A percentile compares a stretch with the other conserved stretches of the same genome.
phyloP scores from a whole-genome alignment of 805 yeast genomes.

The Starmerella vaccinii region DNA sequence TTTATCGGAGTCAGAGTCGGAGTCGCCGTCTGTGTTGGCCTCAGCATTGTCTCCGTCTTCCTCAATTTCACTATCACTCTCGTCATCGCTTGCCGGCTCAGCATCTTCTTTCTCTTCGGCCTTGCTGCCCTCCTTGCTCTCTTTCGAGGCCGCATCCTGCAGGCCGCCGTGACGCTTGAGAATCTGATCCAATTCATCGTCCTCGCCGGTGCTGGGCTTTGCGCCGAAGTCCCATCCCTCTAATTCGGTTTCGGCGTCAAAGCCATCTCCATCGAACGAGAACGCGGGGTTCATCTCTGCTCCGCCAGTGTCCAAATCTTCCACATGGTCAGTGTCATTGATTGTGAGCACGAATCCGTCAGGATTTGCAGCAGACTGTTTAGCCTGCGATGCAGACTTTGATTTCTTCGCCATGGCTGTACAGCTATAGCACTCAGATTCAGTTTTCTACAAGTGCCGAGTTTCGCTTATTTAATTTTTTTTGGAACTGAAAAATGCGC shows the following conservation, averaged over 20 bases:
- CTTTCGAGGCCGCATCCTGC: conserved; percentile 39
- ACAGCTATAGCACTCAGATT: background rate
- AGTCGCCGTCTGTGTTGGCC: conserved; percentile 27
- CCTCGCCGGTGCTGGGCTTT: conserved; percentile 51
- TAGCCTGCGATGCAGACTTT: background rate
- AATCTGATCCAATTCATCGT: conserved; percentile 70
- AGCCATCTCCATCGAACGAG: conserved; percentile 53
- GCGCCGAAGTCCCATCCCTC: conserved; percentile 45
- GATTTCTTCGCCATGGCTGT: conserved; percentile 1
- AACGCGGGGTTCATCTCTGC: conserved; percentile 57
- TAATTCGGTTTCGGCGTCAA: conserved; percentile 23
- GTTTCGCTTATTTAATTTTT: conserved; percentile 10
- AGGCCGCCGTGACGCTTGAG: conserved; percentile 80
- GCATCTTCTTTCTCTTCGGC: background rate
- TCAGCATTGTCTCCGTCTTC: too few species aligned
- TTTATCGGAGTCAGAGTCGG: conserved; percentile 12
- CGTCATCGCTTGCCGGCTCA: conserved; percentile 21
- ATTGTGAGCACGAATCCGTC: conserved; percentile 24
- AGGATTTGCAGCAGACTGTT: background rate
- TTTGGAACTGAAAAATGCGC: background rate
- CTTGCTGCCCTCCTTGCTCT: conserved; percentile 31
- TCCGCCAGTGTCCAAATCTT: conserved; percentile 34
- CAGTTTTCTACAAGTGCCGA: background rate
- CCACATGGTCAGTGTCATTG: conserved; percentile 23
- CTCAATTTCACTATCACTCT: conserved; percentile 29